A percentile compares a stretch with the other conserved stretches of the same genome.
Conservation (phyloP, 805 yeast species). For the Scheffersomyces lignosus region DNA sequence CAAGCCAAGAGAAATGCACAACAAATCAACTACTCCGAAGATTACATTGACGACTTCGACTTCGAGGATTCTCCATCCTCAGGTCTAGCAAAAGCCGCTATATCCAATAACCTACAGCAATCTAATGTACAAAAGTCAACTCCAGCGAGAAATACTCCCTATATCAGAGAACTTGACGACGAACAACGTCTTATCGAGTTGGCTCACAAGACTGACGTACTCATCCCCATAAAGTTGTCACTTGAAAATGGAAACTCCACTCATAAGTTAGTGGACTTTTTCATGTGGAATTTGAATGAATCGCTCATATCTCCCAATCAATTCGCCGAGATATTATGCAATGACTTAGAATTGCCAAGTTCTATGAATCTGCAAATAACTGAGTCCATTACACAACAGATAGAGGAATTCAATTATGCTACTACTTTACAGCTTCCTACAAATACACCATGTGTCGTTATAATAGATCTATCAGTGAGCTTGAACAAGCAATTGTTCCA, state of each 20-base stretch:
- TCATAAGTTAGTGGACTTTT: conserved; percentile 56
- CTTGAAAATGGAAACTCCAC: conserved; percentile 57
- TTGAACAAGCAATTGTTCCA: conserved; percentile 81
- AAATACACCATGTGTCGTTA: conserved; percentile 53
- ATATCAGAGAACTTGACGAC: conserved; percentile 22
- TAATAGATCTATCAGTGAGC: conserved; percentile 78
- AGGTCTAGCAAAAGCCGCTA: conserved; percentile 8
- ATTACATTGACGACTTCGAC: conserved; percentile 28
- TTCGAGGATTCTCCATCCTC: conserved; percentile 22
- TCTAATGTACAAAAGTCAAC: conserved; percentile 28
- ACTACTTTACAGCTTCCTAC: conserved; percentile 56
- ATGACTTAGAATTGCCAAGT: conserved; percentile 79
- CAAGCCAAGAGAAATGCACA: conserved; percentile 70
- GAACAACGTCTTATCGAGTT: conserved; percentile 18
- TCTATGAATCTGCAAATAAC: conserved; percentile 63
- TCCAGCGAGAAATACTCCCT: conserved; percentile 24
- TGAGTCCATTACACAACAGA: conserved; percentile 72
- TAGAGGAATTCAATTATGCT: conserved; percentile 69
- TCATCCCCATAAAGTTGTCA: conserved; percentile 67
- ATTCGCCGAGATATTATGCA: conserved; percentile 72
- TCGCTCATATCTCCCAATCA: conserved; percentile 67
- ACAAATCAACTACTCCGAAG: conserved; percentile 70
- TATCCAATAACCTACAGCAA: conserved; percentile 35
- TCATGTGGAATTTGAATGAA: conserved; percentile 75
- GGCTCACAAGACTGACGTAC: conserved; percentile 39